A percentile compares a stretch with the other conserved stretches of the same genome.
phyloP scores from a whole-genome alignment of 805 yeast species.

The Ogataea nakhonphanomensis region DNA sequence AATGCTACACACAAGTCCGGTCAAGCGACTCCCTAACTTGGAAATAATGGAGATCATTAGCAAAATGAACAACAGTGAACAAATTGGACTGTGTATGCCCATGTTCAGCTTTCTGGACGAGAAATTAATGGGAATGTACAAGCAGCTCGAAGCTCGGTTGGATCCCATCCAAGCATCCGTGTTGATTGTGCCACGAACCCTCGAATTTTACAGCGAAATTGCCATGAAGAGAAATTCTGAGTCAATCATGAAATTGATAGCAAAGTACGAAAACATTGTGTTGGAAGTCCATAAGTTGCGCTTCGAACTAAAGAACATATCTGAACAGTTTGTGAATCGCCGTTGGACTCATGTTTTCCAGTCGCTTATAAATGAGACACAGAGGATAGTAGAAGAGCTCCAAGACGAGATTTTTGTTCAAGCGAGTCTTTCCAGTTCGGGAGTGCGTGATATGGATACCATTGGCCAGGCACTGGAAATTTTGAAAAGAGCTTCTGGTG shows the following conservation, averaged over 20 bases:
- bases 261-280: constrained; percentile 38
- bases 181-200: constrained; percentile 48
- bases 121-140: constrained; percentile 39
- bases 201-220: constrained; percentile 38
- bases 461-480: constrained; percentile 19
- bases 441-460: constrained; percentile 2
- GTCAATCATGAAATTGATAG: constrained; percentile 31
- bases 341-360: constrained; percentile 56
- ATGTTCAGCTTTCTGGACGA: constrained; percentile 38
- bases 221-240: constrained; percentile 32
- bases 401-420: constrained; percentile 15
- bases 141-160: constrained; percentile 39
- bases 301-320: constrained; percentile 39
- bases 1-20: constrained; percentile 38
- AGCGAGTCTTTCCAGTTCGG: constrained; percentile 5
- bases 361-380: constrained; percentile 42
- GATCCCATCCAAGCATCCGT: constrained; percentile 52
- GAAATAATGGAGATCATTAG: constrained; percentile 11
- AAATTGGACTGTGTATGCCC: constrained; percentile 34
- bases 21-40: constrained; percentile 29
- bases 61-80: constrained; percentile 9
- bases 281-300: constrained; percentile 41
- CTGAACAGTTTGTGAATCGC: constrained; percentile 44
- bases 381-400: constrained; percentile 25
- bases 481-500: constrained; percentile 22